phyloP scores from a whole-genome alignment of 345 rosid genomes.

The Brassica incana region DNA sequence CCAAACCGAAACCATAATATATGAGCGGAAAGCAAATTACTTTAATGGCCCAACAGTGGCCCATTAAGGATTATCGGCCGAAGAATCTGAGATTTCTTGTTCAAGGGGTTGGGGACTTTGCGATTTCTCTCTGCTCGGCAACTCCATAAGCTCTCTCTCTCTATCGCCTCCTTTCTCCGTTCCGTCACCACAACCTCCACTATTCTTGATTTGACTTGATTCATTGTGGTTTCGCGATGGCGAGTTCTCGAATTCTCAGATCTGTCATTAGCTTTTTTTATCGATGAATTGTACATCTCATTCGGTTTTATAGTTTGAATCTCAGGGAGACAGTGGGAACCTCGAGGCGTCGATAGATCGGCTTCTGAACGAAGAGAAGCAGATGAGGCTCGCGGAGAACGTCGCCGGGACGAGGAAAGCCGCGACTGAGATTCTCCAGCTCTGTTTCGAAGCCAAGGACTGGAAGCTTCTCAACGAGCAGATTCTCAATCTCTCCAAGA shows the following conservation, averaged over 20 bases:
- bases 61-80: slow-evolving; percentile 28
- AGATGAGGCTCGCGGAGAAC: slow-evolving; percentile 75
- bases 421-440: slow-evolving; percentile 65
- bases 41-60: slow-evolving; percentile 26
- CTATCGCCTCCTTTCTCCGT: not conserved
- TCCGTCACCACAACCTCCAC: slow-evolving; percentile 18
- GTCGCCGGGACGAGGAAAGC: slow-evolving; percentile 80
- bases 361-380: slow-evolving; percentile 77
- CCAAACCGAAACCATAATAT: not conserved
- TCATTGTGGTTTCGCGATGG: slow-evolving; percentile 23
- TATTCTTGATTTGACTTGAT: not conserved
- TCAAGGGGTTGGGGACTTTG: slow-evolving; percentile 35
- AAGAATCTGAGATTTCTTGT: slow-evolving; percentile 42
- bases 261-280: not conserved
- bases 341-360: slow-evolving; percentile 69
- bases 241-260: slow-evolving; percentile 21
- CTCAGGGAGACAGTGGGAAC: slow-evolving; percentile 51
- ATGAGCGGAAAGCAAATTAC: not conserved
- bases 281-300: not conserved
- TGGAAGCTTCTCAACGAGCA: slow-evolving; percentile 63
- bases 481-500: slow-evolving; percentile 73
- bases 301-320: not conserved
- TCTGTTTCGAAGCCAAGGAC: slow-evolving; percentile 83
- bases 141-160: not conserved
- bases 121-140: slow-evolving; percentile 22